Evolutionary conservation across 805 yeast genomes (phyloP), one percentile per base, ranked within the genome.

Genomic region (Wickerhamia fluorescens): DNA sequence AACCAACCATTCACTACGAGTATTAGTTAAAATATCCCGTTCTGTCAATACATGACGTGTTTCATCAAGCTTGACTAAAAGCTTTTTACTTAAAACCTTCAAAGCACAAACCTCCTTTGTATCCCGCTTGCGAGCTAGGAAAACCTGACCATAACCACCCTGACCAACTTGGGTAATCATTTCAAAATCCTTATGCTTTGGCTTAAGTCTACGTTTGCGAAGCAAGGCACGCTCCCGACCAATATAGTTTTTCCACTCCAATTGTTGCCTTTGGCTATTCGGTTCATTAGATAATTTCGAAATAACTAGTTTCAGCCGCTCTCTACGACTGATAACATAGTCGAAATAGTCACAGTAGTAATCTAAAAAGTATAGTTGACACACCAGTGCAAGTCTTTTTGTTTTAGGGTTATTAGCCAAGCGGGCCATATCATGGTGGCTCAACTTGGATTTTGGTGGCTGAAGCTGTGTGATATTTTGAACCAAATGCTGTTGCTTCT

Each of bases 101-200:
- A 92, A 66, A 2, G 99, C 99, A 58, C 96, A 89, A 26, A 92
- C 81, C 57, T 92, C 99, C 39, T 78, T 75, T 1, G 97, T 87
- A 49, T 92, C 99, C 42, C 78, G 79, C 66, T 92, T 92, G 42
- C 88, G 73, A 1, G 99, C 96, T 38, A 92, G 62, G 47, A 85
- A 92, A n/a, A 92, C 99, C 58, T 92, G 96, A 14, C 99, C 99
- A 51, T 92, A 92, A 3, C 99, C 99, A 49, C 99, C 99, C 63
- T 92, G 98, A 9, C 99, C 99, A 18, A 92, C 96, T 61, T 92
- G 98, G 1, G 99, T 92, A 41, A 92, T 80, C 66, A 89, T 84
- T 51, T 87, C 94, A 52, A 92, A 92, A 56, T 92, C 98, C 44
- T 88, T 88, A 51, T 88, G 92, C 52, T 81, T 84, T 20, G 96